Base-by-base conservation (phyloP, 768 basidiomycete genomes). In the Amanita phalloides region DNA sequence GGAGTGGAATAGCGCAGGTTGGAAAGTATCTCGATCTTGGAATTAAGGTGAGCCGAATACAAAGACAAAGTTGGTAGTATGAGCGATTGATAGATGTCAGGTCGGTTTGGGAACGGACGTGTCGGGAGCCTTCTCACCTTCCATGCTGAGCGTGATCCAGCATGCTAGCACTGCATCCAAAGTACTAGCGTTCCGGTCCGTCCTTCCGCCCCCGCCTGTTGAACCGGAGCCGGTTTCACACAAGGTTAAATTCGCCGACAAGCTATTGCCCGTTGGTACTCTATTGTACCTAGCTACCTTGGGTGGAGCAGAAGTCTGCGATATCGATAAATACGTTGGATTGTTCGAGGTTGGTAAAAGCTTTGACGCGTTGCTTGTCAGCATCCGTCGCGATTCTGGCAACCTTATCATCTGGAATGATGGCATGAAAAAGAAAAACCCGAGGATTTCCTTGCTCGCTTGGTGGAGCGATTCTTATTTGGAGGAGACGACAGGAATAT, bases 41-140 rank as follows among this genome's bases (percentile, higher is more conserved):
- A 2, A 77, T 97, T 64, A 96, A 96, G 76, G 93, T 88, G 51
- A 59, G 41, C 1, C 47, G 3, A 55, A 6, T n/a, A n/a, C n/a
- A n/a, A 8, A 20, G n/a, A 21, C 6, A 6, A 25, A 11, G 38
- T 36, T 38, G 7, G 33, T 30, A 20, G 21, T 30, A 7, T n/a
- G 5, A 25, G 11, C 39, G 20, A n/a, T 39, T 48, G 35, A 42
- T 56, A 3, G 49, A 10, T 17, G 38, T 36, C 54, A 92, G 91
- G 89, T 97, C 55, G 90, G 92, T 13, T 71, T 98, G 14, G 95
- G 95, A 2, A 95, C 94, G 48, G 92, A 95, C 62, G 83, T 88
- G 49, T 86, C 90, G 1, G 95, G 95, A 9, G 93, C 95, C 3
- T 90, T 81, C 65, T 80, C 79, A 7, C 73, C 82, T 3, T 94